phyloP scores from a whole-genome alignment of 352 stramenopile genomes.

The Pythium coloratum region DNA sequence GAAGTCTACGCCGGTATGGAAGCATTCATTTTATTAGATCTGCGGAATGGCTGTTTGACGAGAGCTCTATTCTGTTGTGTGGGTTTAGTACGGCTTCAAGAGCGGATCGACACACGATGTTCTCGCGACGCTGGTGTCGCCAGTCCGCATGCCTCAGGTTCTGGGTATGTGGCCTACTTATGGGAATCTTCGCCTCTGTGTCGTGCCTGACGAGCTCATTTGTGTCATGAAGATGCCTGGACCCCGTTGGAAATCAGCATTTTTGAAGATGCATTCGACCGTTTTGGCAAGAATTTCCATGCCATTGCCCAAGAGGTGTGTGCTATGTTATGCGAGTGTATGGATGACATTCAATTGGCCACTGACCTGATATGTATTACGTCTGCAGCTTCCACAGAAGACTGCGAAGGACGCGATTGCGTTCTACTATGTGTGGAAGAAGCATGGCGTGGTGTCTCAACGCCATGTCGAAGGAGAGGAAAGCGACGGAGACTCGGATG shows the following conservation, averaged over 20 bases:
- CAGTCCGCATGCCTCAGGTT: constrained; percentile 62
- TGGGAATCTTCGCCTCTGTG: background rate
- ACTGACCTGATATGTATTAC: background rate
- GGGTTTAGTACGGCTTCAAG: constrained; percentile 63
- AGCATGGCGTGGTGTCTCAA: constrained; percentile 37
- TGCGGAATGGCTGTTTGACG: background rate
- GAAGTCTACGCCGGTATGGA: constrained; percentile 55
- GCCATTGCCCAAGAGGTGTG: constrained; percentile 66
- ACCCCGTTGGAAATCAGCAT: constrained; percentile 66
- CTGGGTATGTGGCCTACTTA: constrained; percentile 43
- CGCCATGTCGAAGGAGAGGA: constrained; percentile 21
- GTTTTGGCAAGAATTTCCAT: constrained; percentile 79
- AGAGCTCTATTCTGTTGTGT: background rate
- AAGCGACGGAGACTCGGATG: constrained; percentile 23
- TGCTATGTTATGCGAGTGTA: background rate
- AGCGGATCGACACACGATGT: constrained; percentile 66
- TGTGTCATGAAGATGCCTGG: constrained; percentile 57
- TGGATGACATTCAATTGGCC: background rate
- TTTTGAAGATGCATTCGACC: constrained; percentile 79
- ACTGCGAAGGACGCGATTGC: constrained; percentile 62
- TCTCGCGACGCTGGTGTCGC: constrained; percentile 61
- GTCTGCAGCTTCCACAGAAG: constrained; percentile 59
- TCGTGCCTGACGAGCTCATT: background rate
- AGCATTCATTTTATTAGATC: background rate
- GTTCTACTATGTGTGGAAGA: constrained; percentile 90